Evolutionary conservation across 345 rosid genomes (phyloP), one percentile per base, ranked within the genome.

Genomic region (Citrus sinensis): DNA sequence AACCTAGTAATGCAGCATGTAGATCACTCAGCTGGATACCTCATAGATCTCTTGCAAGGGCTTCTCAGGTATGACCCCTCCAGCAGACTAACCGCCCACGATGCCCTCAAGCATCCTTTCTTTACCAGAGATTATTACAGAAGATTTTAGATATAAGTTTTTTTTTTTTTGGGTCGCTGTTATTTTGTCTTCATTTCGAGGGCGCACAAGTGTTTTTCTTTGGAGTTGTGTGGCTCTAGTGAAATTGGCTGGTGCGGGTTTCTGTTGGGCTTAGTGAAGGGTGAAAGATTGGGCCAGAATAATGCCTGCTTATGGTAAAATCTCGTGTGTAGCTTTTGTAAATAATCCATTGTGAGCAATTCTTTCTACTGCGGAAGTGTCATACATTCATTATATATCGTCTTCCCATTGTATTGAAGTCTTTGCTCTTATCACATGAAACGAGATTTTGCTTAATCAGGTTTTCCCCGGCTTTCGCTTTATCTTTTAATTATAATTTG

Each of bases 1-100:
- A 91, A 91, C 75, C 80, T 89, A 7, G 90, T 91, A 72, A 89
- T 88, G 95, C 90, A 81, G 82, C 89, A 87, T 70, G 95, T 87
- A 37, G 93, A 91, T 87, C 93, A 91, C 85, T 91, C 91, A 1
- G 93, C 92, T 11, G 89, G 91, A 13, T 87, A 88, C 73, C 86
- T 89, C 67, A 89, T 88, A n/a, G 92, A 87, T 67, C 90, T 87
- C 16, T 75, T 89, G 84, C 95, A 88, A 76, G 90, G 89, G 74
- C 92, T 91, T 29, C 90, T 91, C 54, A 83, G 85, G 49, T 86
- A 87, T 39, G 92, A 91, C 29, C 91, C 92, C 24, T 77, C 90
- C 32, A 80, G 25, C 46, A 78, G 93, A 78, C 79, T 91, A 64
- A 86, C 87, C 0, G 92, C 93, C 39, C 86, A 76, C 13, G 85